Conservation (phyloP, 768 basidiomycete genomes). For the Lactarius trivialis region DNA sequence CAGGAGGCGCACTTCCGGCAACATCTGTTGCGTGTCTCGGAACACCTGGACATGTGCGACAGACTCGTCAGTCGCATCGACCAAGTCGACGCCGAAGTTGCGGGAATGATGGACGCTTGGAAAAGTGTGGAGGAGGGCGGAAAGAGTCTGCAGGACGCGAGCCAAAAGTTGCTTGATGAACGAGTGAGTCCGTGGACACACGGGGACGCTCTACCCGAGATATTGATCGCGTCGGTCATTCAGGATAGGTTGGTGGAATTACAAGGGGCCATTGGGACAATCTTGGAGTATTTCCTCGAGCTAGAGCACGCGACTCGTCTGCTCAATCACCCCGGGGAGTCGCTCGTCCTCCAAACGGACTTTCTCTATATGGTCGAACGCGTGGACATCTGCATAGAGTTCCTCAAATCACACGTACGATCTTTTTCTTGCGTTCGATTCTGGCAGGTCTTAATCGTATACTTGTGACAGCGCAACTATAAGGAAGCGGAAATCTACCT, state of each 20-base stretch:
- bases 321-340: constrained; percentile 91
- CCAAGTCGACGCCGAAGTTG: constrained; percentile 66
- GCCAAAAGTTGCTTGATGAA: constrained; percentile 84
- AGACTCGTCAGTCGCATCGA: constrained; percentile 63
- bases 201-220: background rate
- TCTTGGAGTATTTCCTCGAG: constrained; percentile 91
- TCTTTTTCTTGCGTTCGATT: background rate
- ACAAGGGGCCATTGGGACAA: constrained; percentile 74
- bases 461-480: constrained; percentile 64
- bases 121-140: constrained; percentile 89
- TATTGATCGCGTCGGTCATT: background rate
- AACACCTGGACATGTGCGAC: constrained; percentile 75
- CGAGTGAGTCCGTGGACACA: constrained; percentile 49
- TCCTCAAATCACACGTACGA: constrained; percentile 78
- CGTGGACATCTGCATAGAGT: constrained; percentile 91
- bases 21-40: constrained; percentile 69
- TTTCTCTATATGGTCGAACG: constrained; percentile 96
- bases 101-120: constrained; percentile 80
- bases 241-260: constrained; percentile 73
- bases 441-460: background rate
- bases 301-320: constrained; percentile 89
- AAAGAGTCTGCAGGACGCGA: constrained; percentile 82
- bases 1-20: constrained; percentile 91
- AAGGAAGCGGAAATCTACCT: constrained; percentile 90
- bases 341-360: constrained; percentile 82